Conservation (phyloP, 352 stramenopile genomes). For the Thalassiosira livingstoniorum region DNA sequence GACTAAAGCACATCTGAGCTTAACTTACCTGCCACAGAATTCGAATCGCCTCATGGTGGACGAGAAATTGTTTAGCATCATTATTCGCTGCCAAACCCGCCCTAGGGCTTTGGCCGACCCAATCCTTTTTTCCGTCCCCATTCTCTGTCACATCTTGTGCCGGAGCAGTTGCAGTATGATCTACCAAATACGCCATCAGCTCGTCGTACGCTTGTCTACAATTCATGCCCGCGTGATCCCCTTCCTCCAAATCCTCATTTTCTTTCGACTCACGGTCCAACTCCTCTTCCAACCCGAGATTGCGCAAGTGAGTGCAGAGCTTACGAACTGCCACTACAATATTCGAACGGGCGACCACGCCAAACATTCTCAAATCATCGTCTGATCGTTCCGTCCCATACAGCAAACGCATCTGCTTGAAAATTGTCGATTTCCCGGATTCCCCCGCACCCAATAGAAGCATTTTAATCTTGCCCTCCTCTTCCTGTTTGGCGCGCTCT, state of each 20-base stretch:
- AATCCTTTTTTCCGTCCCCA: constrained; percentile 65
- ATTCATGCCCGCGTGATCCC: constrained; percentile 55
- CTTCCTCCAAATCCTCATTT: constrained; percentile 41
- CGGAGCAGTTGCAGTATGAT: constrained; percentile 65
- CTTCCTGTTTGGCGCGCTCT: constrained; percentile 61
- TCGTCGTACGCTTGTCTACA: constrained; percentile 81
- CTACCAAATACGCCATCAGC: constrained; percentile 78
- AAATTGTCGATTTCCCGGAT: constrained; percentile 94
- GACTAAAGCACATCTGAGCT: neutral
- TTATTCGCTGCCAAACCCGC: constrained; percentile 81
- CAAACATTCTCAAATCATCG: constrained; percentile 83
- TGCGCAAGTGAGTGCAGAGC: constrained; percentile 69
- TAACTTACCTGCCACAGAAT: constrained; percentile 83
- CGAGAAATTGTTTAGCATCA: constrained; percentile 82
- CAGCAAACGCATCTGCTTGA: constrained; percentile 87
- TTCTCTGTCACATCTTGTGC: constrained; percentile 35
- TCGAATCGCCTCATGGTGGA: constrained; percentile 78
- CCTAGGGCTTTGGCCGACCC: constrained; percentile 77
- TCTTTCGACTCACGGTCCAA: constrained; percentile 70
- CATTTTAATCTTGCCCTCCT: constrained; percentile 93
- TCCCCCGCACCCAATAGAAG: constrained; percentile 93
- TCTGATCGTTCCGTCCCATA: constrained; percentile 74
- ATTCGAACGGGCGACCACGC: constrained; percentile 82
- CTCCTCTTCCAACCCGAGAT: constrained; percentile 70
- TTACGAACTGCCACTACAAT: constrained; percentile 80